Percentiles rank a stretch among this genome's conserved stretches.
Evolutionary conservation across 192 early-diverging fungal species (phyloP).

Genomic region (Coemansia sp.): DNA sequence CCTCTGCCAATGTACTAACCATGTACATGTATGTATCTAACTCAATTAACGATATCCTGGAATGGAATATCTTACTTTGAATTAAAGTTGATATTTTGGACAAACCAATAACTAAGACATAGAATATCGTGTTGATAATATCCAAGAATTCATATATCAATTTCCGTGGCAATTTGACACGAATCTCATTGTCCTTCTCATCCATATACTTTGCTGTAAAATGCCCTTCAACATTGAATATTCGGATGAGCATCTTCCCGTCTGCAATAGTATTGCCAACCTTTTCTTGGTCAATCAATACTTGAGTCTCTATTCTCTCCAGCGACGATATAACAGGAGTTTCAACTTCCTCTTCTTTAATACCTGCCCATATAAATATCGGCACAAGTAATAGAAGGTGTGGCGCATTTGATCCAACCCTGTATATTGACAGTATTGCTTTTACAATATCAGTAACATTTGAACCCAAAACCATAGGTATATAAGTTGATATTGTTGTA

Average conservation of each 20-base stretch:
- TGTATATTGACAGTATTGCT: neutral
- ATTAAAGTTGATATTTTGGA: too few relatives aligned
- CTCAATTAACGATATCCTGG: slow-evolving; percentile 15
- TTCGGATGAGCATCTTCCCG: too few relatives aligned
- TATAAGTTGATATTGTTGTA: slow-evolving; percentile 1
- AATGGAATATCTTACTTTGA: neutral
- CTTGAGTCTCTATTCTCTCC: too few relatives aligned
- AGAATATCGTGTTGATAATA: too few relatives aligned
- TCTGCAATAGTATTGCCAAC: too few relatives aligned
- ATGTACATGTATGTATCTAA: neutral
- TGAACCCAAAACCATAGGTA: slow-evolving; percentile 10
- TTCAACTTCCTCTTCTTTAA: neutral
- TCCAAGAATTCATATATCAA: too few relatives aligned
- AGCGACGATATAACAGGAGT: neutral
- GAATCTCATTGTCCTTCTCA: neutral
- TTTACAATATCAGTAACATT: too few relatives aligned
- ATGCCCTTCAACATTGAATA: too few relatives aligned
- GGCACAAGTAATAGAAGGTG: slow-evolving; percentile 20
- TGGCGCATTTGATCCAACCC: slow-evolving; percentile 9
- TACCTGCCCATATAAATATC: slow-evolving; percentile 4
- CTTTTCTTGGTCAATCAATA: too few relatives aligned
- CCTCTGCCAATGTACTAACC: neutral
- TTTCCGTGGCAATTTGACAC: too few relatives aligned
- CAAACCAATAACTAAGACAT: too few relatives aligned
- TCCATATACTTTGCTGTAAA: too few relatives aligned